Base-by-base conservation (phyloP, 352 stramenopile genomes). In the Paralagenidium karlingii region DNA sequence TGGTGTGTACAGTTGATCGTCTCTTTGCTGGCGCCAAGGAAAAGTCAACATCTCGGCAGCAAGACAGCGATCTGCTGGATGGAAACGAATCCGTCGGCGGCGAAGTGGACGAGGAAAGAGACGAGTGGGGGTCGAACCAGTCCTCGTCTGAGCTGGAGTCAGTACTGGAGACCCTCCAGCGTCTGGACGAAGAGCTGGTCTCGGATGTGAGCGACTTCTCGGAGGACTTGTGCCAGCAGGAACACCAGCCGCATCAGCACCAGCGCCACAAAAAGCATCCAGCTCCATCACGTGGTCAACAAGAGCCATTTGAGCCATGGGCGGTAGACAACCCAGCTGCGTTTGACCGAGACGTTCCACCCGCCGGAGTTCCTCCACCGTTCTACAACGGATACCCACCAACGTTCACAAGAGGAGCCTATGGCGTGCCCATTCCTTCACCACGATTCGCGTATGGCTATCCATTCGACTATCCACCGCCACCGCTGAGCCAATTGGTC, bases 331-430 rank as follows among this genome's bases (percentile, higher is more conserved):
- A 10, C 32, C 20, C 32, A 18, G 8, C 32, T 8, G 8, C 12
- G 8, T 31, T 13, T 31, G 9, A 9, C 27, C 13, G 13, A 13
- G 9, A 13, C 9, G 9, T 13, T 13, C 27, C 9, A 13, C 9
- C 27, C 13, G 27, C 27, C 9, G 9, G 9, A 13, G 27, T 13
- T 13, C 9, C 27, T 31, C 27, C 27, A 13, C 13, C 27, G 9
- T 27, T 29, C 34, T 10, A 22, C 34, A 40, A 40, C 34, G 34
- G 19, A 66, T 65, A 63, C 66, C 20, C 57, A 58, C 52, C 66
- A 68, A 21, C 69, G 66, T 9, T 58, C 78, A 41, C 62, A 63
- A 32, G 55, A 80, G 37, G 66, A 83, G 22, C 55, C 78, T 30
- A 66, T 66, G 3, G 69, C 69, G 38, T n/a, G n/a, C n/a, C n/a